phyloP scores from a whole-genome alignment of 352 stramenopile species.

The Phytophthora sojae region DNA sequence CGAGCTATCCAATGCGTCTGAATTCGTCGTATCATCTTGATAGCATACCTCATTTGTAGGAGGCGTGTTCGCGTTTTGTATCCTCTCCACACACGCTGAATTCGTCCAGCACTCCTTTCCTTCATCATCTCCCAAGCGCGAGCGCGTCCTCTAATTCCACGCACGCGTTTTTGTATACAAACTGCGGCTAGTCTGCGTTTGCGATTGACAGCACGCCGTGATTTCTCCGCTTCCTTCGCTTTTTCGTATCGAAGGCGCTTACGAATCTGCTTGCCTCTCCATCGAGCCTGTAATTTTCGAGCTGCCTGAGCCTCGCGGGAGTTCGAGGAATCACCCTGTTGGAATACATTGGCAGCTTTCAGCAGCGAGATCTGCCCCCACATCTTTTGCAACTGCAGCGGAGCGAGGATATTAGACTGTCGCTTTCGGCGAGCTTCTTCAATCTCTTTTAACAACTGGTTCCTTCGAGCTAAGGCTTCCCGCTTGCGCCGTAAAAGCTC shows the following conservation, averaged over 20 bases:
- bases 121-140: slow-evolving; percentile 52
- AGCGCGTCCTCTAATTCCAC: slow-evolving; percentile 54
- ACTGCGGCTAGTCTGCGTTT: slow-evolving; percentile 43
- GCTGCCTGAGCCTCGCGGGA: slow-evolving; percentile 39
- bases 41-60: slow-evolving; percentile 46
- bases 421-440: slow-evolving; percentile 30
- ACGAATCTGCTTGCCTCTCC: slow-evolving; percentile 51
- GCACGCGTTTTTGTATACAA: slow-evolving; percentile 69
- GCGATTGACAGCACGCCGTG: slow-evolving; percentile 42
- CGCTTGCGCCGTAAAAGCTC: slow-evolving; percentile 12
- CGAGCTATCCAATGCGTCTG: slow-evolving; percentile 54
- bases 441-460: slow-evolving; percentile 29
- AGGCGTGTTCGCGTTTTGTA: slow-evolving; percentile 56
- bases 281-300: slow-evolving; percentile 58
- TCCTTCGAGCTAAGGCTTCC: slow-evolving; percentile 21
- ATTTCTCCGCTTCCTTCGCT: slow-evolving; percentile 40
- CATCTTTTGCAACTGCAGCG: slow-evolving; percentile 36
- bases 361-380: slow-evolving; percentile 33
- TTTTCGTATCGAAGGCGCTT: slow-evolving; percentile 53
- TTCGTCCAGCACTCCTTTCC: slow-evolving; percentile 44
- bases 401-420: slow-evolving; percentile 24
- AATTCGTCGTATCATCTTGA: slow-evolving; percentile 59
- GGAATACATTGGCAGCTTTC: slow-evolving; percentile 4
- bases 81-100: slow-evolving; percentile 68
- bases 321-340: slow-evolving; percentile 10